Percentiles rank a stretch among this genome's conserved stretches.
Evolutionary conservation across 2,329 filamentous ascomycete species (phyloP).

Genomic region (Clarireedia homoeocarpa): DNA sequence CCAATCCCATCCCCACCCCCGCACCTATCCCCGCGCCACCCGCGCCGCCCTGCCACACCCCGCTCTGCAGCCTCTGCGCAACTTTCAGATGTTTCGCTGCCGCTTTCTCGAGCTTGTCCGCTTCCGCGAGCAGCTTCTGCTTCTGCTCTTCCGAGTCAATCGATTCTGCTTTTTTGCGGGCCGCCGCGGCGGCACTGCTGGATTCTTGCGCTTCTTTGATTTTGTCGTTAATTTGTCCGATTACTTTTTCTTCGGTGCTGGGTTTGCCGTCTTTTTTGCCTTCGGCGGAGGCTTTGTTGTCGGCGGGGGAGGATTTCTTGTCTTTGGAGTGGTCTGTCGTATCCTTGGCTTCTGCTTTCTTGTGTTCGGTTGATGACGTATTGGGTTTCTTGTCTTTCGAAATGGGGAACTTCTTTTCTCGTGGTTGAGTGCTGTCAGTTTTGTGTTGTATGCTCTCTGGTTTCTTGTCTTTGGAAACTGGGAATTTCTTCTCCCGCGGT

Average conservation of each 20-base stretch:
- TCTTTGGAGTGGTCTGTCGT: neutral
- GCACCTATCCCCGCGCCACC: constrained; percentile 18
- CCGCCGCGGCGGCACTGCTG: constrained; percentile 6
- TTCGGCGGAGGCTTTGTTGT: neutral
- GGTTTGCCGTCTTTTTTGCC: constrained; percentile 1
- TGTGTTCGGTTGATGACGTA: neutral
- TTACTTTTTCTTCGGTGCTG: constrained; percentile 15
- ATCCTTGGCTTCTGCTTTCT: neutral
- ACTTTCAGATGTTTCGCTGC: constrained; percentile 55
- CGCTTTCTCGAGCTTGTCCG: constrained; percentile 15
- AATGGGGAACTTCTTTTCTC: too few relatives aligned
- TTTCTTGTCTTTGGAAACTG: too few relatives aligned
- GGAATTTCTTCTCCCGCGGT: too few relatives aligned
- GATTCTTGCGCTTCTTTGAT: constrained; percentile 9
- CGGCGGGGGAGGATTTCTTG: neutral
- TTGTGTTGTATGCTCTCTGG: too few relatives aligned
- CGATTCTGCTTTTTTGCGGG: constrained; percentile 8
- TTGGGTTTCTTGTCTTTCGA: too few relatives aligned
- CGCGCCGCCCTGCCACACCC: constrained; percentile 22
- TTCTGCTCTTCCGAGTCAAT: constrained; percentile 14
- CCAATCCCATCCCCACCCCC: constrained; percentile 17
- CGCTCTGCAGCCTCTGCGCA: constrained; percentile 39
- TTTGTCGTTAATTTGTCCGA: constrained; percentile 12
- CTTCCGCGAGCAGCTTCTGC: constrained; percentile 12
- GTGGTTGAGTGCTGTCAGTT: too few relatives aligned